Evolutionary conservation across 2,329 filamentous ascomycete species (phyloP).

Genomic region (Clathrospora elynae): DNA sequence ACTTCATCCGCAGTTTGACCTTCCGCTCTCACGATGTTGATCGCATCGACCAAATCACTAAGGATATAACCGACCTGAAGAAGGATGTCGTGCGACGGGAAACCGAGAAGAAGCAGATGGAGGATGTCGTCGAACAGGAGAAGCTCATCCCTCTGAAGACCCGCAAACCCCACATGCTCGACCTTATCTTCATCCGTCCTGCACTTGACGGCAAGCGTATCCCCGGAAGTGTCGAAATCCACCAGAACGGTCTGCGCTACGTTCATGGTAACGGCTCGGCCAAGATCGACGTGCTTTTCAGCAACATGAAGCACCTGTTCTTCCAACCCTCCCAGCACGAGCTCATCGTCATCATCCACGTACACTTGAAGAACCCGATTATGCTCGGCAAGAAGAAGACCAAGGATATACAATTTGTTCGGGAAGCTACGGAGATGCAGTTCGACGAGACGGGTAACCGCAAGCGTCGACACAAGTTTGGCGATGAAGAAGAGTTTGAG

Average conservation of each 20-base stretch:
- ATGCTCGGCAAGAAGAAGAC: slow-evolving; percentile 99
- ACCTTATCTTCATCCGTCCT: slow-evolving; percentile 94
- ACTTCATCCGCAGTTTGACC: slow-evolving; percentile 94
- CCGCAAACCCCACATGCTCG: slow-evolving; percentile 85
- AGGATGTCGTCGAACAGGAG: slow-evolving; percentile 98
- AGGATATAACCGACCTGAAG: slow-evolving; percentile 94
- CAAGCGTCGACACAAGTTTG: slow-evolving; percentile 96
- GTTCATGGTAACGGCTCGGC: slow-evolving; percentile 76
- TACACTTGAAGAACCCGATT: slow-evolving; percentile 97
- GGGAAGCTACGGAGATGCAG: slow-evolving; percentile 96
- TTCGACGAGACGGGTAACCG: slow-evolving; percentile 98
- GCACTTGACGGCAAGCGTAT: slow-evolving; percentile 97
- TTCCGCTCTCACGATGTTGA: slow-evolving; percentile 90
- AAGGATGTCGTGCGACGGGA: slow-evolving; percentile 90
- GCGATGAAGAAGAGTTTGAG: slow-evolving; percentile 98
- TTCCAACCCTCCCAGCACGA: slow-evolving; percentile 98
- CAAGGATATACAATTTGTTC: slow-evolving; percentile 97
- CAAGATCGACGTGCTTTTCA: slow-evolving; percentile 91
- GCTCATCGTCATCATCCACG: slow-evolving; percentile 95
- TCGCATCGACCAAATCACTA: slow-evolving; percentile 86
- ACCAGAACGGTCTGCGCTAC: slow-evolving; percentile 98
- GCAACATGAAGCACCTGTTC: slow-evolving; percentile 97
- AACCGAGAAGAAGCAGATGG: slow-evolving; percentile 99
- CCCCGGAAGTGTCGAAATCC: slow-evolving; percentile 93
- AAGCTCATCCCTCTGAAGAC: slow-evolving; percentile 95